Evolutionary conservation across 176 grass and related monocot genomes (phyloP), one percentile per base, ranked within the genome.

Genomic region (Carex parvula): DNA sequence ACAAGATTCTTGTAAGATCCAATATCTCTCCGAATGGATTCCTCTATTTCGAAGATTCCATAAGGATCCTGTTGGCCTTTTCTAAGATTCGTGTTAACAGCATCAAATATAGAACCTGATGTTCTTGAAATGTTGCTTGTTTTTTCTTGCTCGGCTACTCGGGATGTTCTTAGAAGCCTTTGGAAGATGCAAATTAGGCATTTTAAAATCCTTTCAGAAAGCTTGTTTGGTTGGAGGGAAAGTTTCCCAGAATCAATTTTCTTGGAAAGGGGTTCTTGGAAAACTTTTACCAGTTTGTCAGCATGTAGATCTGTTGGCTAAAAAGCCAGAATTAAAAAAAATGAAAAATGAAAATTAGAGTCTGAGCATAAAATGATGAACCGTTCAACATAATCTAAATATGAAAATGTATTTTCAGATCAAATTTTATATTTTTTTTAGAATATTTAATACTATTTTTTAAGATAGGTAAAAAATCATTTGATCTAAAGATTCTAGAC

Each of bases 1-100:
- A 98, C 89, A 71, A 93, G 95, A 26, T 95, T 98, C 80, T 95
- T 98, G 88, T 98, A 98, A 17, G 95, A 89, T 0, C 95, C 92
- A n/a, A 93, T 81, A 87, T 99, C 93, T 41, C 93, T 93, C 14
- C 89, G 80, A 59, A 95, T 58, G 7, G 96, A 91, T 72, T 89
- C 96, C 21, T 79, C 91, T 65, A 93, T 50, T 46, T 48, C 24
- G 2, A 99, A 95, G 64, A 99, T 86, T 35, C 85, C 89, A 54
- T 94, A 98, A 70, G 94, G 95, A 71, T 98, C 92, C 70, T 91
- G 92, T 87, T 93, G 95, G 57, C 89, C 89, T 41, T 84, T 73
- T 3, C 79, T 81, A 21, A 83, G 39, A 72, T 73, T 85, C 1
- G 81, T 16, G 11, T 17, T 64, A 8, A 81, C 82, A 13, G 26